Base-by-base conservation (phyloP, 371 early-diverging fungal genomes). In the Cokeromyces recurvatus region DNA sequence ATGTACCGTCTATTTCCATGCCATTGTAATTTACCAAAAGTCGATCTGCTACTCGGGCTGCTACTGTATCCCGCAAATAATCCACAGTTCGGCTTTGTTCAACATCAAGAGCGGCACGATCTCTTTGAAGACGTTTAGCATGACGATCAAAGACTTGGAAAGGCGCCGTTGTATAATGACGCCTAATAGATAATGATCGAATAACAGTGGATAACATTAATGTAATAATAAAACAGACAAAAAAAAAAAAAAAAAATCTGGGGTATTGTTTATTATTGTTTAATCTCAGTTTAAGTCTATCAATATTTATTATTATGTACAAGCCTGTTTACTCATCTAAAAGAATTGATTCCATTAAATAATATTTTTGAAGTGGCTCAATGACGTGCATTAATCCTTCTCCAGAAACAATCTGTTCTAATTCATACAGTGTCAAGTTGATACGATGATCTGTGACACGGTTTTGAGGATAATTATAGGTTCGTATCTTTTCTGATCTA, bases 11-110 rank as follows among this genome's bases (percentile, higher is more conserved):
- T 2, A 12, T 20, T 34, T 43, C 20, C 25, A 21, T n/a, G n/a
- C n/a, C n/a, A 34, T 20, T 24, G 4, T 6, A 24, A 3, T 20
- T 52, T 71, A 91, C 91, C 77, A 90, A 52, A 23, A 97, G 64
- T 25, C 96, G 77, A 60, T 97, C 97, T 4, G 87, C 91, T 3
- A 97, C 70, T 27, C 94, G 70, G 21, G 79, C 79, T 6, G 95
- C 96, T 5, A 94, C 81, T 51, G 94, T 95, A 66, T 96, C 93
- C 51, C 84, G 87, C 20, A 97, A 71, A 56, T 97, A 97, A 66
- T 97, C 96, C 1, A 84, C 87, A n/a, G 79, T 71, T 8, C 90
- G 84, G 48, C 87, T 86, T 24, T 63, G 51, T 23, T 75, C 77
- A 3, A 62, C 60, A 31, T 79, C 64, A 1, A 65, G 32, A 1